Base-by-base conservation (phyloP, 306 rosid species). In the Lathyrus sativus region DNA sequence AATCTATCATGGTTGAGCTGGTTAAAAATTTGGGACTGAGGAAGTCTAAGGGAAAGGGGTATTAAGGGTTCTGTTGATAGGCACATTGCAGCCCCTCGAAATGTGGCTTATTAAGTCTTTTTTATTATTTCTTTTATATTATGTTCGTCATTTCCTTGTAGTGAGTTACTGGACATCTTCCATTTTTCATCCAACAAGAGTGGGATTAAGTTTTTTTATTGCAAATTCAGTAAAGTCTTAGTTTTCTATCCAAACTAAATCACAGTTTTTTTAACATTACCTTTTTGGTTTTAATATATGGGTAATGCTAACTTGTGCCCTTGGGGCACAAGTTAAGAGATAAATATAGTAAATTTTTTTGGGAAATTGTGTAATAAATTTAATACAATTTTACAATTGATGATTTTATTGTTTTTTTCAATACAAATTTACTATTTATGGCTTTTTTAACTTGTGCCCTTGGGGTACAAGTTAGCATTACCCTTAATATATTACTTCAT, bases 261-360 rank as follows among this genome's bases (percentile, higher is more conserved):
- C 39, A 62, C 67, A 2, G n/a, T 9, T 38, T 18, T 62, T 19
- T 10, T 39, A 18, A 62, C 35, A 22, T 28, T 56, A 29, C 39
- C 41, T 13, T 13, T 56, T n/a, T 57, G 61, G 60, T 55, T 72
- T 70, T 39, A n/a, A n/a, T n/a, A n/a, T n/a, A n/a, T n/a, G n/a
- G n/a, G n/a, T n/a, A n/a, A n/a, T n/a, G n/a, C n/a, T n/a, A n/a
- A n/a, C n/a, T n/a, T n/a, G n/a, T n/a, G n/a, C n/a, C n/a, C n/a
- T n/a, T n/a, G n/a, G n/a, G n/a, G n/a, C n/a, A n/a, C n/a, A n/a
- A n/a, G n/a, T n/a, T n/a, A n/a, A n/a, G n/a, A n/a, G n/a, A n/a
- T n/a, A n/a, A n/a, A n/a, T n/a, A n/a, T n/a, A n/a, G n/a, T n/a
- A n/a, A n/a, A n/a, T n/a, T n/a, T n/a, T n/a, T n/a, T n/a, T n/a